Percentiles rank a stretch among this genome's conserved stretches.
These are phyloP conservation scores for Xylariales sp. DNA, from an alignment of 2,329 filamentous ascomycete species.

Conservation along the genomic window DNA sequence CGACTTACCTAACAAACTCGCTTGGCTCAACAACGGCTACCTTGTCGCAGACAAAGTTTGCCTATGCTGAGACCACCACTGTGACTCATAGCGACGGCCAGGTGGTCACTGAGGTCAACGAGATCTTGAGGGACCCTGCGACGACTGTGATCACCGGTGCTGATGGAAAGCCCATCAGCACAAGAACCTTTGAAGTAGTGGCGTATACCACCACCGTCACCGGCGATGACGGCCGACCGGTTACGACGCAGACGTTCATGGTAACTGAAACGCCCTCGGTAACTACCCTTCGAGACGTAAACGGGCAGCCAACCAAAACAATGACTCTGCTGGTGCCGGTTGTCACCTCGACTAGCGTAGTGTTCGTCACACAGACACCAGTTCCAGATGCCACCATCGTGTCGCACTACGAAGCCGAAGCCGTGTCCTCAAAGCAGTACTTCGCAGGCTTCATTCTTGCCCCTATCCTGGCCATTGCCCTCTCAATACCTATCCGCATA, in stretches of 20 bases:
- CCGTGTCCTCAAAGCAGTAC: conserved; percentile 25
- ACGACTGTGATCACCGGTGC: not conserved
- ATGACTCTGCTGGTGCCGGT: not conserved
- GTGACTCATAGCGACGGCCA: not conserved
- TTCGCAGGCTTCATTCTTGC: conserved; percentile 32
- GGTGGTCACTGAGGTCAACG: not conserved
- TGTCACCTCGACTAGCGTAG: not conserved
- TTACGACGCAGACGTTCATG: not conserved
- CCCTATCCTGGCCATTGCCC: conserved; percentile 25
- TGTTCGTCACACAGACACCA: conserved; percentile 1
- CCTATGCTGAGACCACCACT: not conserved
- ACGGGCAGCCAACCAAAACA: not conserved
- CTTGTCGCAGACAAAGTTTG: not conserved
- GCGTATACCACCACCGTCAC: not conserved
- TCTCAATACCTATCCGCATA: conserved; percentile 31
- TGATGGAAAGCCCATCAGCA: not conserved
- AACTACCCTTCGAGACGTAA: not conserved
- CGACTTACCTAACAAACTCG: too few species aligned
- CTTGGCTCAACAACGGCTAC: not conserved
- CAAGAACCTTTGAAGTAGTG: not conserved
- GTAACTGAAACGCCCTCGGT: not conserved
- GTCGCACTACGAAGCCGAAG: not conserved
- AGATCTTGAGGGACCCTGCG: not conserved
- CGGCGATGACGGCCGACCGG: not conserved
- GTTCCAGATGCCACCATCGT: not conserved